Evolutionary conservation across 1,139 yeast species (phyloP).

Genomic region (Kazachstania sp.): DNA sequence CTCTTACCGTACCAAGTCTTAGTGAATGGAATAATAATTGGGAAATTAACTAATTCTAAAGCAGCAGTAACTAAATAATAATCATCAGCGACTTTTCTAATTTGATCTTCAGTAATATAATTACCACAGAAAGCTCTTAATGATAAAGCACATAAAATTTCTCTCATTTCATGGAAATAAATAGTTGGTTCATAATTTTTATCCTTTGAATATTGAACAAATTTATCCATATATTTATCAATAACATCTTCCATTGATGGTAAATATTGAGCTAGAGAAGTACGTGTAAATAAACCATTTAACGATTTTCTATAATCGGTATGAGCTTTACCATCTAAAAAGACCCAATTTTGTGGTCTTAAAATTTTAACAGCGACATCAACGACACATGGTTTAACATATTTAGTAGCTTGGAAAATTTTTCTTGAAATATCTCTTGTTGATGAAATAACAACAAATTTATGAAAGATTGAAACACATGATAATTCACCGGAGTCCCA

Average conservation of each 20-base stretch:
- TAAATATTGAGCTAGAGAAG: constrained; percentile 74
- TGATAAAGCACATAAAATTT: constrained; percentile 88
- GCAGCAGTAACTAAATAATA: constrained; percentile 91
- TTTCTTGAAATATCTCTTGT: constrained; percentile 86
- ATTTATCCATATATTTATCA: constrained; percentile 67
- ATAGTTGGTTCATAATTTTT: constrained; percentile 46
- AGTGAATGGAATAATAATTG: constrained; percentile 88
- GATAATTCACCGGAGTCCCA: constrained; percentile 93
- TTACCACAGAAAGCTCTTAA: constrained; percentile 92
- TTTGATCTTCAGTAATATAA: constrained; percentile 84
- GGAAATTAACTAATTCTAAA: constrained; percentile 92
- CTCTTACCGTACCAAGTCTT: constrained; percentile 96
- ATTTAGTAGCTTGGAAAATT: constrained; percentile 73
- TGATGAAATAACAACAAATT: constrained; percentile 92
- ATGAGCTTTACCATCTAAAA: constrained; percentile 91
- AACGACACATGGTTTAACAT: constrained; percentile 94
- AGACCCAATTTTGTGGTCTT: constrained; percentile 96
- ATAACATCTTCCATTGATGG: constrained; percentile 78
- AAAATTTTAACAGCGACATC: constrained; percentile 90
- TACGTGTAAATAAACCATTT: constrained; percentile 78
- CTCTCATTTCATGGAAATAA: constrained; percentile 91
- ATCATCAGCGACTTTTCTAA: constrained; percentile 79
- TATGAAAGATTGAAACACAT: constrained; percentile 95
- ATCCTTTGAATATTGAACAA: constrained; percentile 48
- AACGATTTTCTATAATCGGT: constrained; percentile 85